phyloP scores from a whole-genome alignment of 257 asterid species.

The Solanum lycopersicoides region DNA sequence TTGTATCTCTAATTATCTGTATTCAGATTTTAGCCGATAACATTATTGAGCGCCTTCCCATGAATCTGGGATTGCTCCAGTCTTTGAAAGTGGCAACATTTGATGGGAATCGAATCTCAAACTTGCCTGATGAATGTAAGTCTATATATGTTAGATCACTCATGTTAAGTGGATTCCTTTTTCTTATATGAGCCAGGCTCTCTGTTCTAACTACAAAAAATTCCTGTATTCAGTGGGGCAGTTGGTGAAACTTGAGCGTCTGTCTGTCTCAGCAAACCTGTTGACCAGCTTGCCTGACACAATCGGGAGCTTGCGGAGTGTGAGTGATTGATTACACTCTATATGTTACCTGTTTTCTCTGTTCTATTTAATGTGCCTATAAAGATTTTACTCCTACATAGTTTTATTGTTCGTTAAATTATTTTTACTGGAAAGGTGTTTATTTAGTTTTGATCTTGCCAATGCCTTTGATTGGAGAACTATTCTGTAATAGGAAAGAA shows the following conservation, averaged over 20 bases:
- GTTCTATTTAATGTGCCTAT: background rate
- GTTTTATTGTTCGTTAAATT: background rate
- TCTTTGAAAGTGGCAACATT: constrained; percentile 70
- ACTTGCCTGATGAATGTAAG: constrained; percentile 93
- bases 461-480: background rate
- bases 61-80: constrained; percentile 87
- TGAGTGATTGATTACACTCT: constrained; percentile 27
- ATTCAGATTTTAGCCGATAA: constrained; percentile 81
- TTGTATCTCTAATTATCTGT: background rate
- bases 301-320: constrained; percentile 97
- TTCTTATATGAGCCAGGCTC: background rate
- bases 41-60: constrained; percentile 68
- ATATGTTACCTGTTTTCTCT: background rate
- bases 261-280: constrained; percentile 64
- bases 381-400: background rate
- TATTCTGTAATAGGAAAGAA: background rate
- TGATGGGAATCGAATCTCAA: constrained; percentile 64
- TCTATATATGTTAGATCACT: background rate
- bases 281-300: constrained; percentile 72
- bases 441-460: background rate
- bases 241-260: constrained; percentile 85
- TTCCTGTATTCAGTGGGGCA: constrained; percentile 74
- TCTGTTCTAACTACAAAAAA: background rate
- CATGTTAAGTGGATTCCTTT: background rate
- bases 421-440: background rate